Conservation (phyloP, 2,329 filamentous ascomycete species). For the Colletotrichum ledebouriae region DNA sequence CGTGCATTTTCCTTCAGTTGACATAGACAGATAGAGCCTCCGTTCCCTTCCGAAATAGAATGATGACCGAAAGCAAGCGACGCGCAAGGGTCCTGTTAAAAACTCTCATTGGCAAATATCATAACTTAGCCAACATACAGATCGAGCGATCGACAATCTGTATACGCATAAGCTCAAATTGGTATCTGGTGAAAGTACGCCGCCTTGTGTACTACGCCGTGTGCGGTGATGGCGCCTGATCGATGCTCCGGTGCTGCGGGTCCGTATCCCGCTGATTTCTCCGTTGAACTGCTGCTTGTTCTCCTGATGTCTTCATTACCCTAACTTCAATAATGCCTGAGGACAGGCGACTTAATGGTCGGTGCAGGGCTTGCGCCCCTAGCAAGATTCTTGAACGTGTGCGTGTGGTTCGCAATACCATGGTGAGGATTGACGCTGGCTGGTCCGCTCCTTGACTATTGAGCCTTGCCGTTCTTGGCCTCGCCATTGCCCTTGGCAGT, state of each 20-base stretch:
- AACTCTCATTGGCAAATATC: slow-evolving; percentile 29
- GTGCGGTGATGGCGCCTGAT: slow-evolving; percentile 38
- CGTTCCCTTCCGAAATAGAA: slow-evolving; percentile 27
- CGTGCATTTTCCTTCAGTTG: slow-evolving; percentile 22
- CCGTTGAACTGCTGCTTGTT: slow-evolving; percentile 21
- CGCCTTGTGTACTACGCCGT: slow-evolving; percentile 29
- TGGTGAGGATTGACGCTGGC: slow-evolving; percentile 14
- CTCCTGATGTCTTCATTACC: background rate
- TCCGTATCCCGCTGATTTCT: slow-evolving; percentile 20
- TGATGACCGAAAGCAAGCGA: slow-evolving; percentile 30
- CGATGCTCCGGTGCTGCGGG: slow-evolving; percentile 31
- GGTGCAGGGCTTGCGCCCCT: slow-evolving; percentile 12
- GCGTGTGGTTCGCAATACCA: slow-evolving; percentile 14
- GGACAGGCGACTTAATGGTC: slow-evolving; percentile 4
- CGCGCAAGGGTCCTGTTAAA: slow-evolving; percentile 24
- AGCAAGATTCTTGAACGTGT: slow-evolving; percentile 3
- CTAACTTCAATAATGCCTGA: slow-evolving; percentile 9
- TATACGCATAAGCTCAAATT: slow-evolving; percentile 42
- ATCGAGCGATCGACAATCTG: slow-evolving; percentile 40
- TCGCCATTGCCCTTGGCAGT: slow-evolving; percentile 63
- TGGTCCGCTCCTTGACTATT: slow-evolving; percentile 51
- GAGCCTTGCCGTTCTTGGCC: slow-evolving; percentile 64
- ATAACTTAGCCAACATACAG: slow-evolving; percentile 30
- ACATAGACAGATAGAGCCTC: slow-evolving; percentile 35
- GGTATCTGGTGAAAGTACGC: slow-evolving; percentile 41